These are phyloP conservation scores for Cystobasidium ongulense DNA, from an alignment of 768 basidiomycete genomes.

Conservation along the genomic window DNA sequence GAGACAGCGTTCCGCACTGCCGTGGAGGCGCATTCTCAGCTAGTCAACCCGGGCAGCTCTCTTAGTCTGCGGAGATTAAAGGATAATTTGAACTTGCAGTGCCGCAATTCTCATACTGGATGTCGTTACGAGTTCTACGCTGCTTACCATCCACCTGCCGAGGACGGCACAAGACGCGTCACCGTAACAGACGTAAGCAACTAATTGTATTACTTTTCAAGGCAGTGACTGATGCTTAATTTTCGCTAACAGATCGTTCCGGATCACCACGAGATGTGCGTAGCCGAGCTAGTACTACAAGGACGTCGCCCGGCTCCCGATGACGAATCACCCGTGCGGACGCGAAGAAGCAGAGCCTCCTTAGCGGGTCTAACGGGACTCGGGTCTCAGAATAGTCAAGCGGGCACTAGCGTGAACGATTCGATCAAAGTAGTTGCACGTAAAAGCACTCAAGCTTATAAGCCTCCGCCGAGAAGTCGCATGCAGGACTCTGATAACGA, in stretches of 20 bases:
- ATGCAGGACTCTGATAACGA: not conserved
- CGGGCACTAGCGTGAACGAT: not conserved
- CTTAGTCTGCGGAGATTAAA: not conserved
- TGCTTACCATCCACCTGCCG: not conserved
- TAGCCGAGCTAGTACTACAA: not conserved
- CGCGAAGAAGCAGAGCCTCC: not conserved
- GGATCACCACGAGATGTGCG: conserved; percentile 8
- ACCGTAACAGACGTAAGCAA: conserved; percentile 18
- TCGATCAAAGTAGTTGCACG: not conserved
- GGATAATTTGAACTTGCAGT: not conserved
- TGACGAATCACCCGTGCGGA: not conserved
- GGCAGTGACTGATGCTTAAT: not conserved
- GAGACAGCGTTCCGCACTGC: not conserved
- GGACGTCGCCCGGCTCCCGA: conserved; percentile 9
- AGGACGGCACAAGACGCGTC: not conserved
- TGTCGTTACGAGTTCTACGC: conserved; percentile 30
- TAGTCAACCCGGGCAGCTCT: conserved; percentile 5
- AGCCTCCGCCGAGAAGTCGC: not conserved
- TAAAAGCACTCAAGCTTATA: not conserved
- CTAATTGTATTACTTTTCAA: not conserved
- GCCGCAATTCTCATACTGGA: not conserved
- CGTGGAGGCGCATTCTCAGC: conserved; percentile 1
- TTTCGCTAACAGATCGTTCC: conserved; percentile 9
- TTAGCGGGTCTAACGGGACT: not conserved
- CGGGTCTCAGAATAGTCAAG: not conserved